Base-by-base conservation (phyloP, 306 rosid species). In the Fagus sylvatica region DNA sequence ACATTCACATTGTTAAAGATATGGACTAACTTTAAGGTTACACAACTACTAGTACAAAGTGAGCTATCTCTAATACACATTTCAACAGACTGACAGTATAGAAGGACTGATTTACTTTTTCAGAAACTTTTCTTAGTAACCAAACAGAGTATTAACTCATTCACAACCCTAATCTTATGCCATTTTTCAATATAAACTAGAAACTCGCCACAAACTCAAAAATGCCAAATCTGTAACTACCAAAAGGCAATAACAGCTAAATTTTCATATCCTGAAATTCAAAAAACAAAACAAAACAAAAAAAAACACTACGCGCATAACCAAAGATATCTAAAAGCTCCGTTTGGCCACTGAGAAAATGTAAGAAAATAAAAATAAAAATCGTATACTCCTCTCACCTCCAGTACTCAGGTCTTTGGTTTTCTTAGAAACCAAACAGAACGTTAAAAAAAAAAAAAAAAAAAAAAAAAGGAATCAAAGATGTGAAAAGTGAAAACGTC, bases 311-410 rank as follows among this genome's bases (percentile, higher is more conserved):
- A 22, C 37, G 46, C 7, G 32, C 32, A 11, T 13, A 28, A 73
- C 4, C 7, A 64, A 66, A 7, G 59, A 49, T 3, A 55, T 53
- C 70, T 53, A 66, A n/a, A 32, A 40, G 68, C 60, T 68, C 53
- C 11, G 33, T 72, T 55, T 77, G 85, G 72, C 17, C 37, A 13
- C 51, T 49, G 30, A 42, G 75, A 69, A 76, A 55, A 66, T 32
- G 49, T 10, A 43, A 49, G 40, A 0, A 11, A 40, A 51, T 22
- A n/a, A 30, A 30, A 4, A 2, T 9, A 10, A 8, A 11, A 60
- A 60, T 10, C 17, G 71, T n/a, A 66, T 4, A n/a, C 15, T 39
- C 51, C 4, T 66, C 48, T 37, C 48, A 66, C 40, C 49, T 66
- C 3, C 4, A 17, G 32, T 37, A 37, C 28, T 22, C 28, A 22